These are phyloP conservation scores for Leccinum arenicola DNA, from an alignment of 768 basidiomycete genomes.

Conservation along the genomic window DNA sequence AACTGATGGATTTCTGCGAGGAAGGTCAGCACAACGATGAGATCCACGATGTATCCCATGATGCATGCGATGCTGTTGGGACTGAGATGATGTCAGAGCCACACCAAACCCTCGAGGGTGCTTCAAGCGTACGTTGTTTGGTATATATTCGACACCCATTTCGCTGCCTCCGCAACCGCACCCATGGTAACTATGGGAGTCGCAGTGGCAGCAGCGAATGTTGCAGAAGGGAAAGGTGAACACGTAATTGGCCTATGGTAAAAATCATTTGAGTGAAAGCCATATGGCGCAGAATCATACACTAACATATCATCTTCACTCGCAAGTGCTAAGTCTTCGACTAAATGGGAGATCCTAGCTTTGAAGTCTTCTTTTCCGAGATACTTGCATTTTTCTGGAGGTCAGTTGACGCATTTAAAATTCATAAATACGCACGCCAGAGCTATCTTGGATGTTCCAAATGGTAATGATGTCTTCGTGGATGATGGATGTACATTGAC, in stretches of 20 bases:
- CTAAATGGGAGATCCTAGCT: constrained; percentile 8
- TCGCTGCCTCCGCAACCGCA: constrained; percentile 1
- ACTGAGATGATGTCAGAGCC: neutral
- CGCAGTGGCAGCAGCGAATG: constrained; percentile 4
- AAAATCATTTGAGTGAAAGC: neutral
- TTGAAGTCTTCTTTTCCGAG: constrained; percentile 4
- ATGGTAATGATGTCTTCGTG: constrained; percentile 8
- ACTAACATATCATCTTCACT: neutral
- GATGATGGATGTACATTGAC: constrained; percentile 1
- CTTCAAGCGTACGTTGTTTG: neutral
- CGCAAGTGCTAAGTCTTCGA: neutral
- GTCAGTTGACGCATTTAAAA: neutral
- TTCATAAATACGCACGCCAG: neutral
- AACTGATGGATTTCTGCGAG: constrained; percentile 2
- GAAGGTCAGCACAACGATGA: neutral
- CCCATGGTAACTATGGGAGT: constrained; percentile 2
- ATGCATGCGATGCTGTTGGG: neutral
- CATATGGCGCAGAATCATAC: neutral
- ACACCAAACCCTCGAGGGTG: neutral
- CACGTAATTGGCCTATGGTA: neutral
- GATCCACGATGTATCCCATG: constrained; percentile 6
- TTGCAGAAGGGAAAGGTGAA: neutral
- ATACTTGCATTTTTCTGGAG: neutral
- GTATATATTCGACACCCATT: constrained; percentile 5
- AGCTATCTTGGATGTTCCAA: constrained; percentile 6